phyloP scores from a whole-genome alignment of 2,329 filamentous ascomycete genomes.

The Pyrenophora graminea region DNA sequence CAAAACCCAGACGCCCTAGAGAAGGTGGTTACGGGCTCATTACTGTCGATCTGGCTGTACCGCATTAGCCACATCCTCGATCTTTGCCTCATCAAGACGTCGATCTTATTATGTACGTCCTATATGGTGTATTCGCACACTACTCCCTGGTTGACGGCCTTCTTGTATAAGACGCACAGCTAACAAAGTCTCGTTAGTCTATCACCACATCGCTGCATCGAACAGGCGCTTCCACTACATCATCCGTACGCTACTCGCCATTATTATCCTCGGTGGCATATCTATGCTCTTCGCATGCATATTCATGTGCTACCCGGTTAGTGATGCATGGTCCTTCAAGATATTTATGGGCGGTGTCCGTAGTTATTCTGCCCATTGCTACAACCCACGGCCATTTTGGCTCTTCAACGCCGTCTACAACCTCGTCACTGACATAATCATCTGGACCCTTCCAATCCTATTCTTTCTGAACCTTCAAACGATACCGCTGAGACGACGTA shows the following conservation, averaged over 20 bases:
- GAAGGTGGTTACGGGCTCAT: slow-evolving; percentile 12
- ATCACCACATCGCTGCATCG: slow-evolving; percentile 35
- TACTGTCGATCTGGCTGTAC: slow-evolving; percentile 36
- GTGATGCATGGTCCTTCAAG: slow-evolving; percentile 32
- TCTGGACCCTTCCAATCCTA: slow-evolving; percentile 51
- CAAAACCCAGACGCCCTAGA: slow-evolving; percentile 9
- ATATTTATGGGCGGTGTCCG: slow-evolving; percentile 25
- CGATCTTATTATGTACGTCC: slow-evolving; percentile 33
- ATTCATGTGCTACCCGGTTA: slow-evolving; percentile 33
- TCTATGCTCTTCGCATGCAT: slow-evolving; percentile 36
- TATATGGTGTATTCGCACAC: too few species aligned
- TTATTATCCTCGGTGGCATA: slow-evolving; percentile 28
- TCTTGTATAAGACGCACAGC: neutral
- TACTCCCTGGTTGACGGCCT: too few species aligned
- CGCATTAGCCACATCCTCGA: slow-evolving; percentile 36
- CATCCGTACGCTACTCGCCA: slow-evolving; percentile 26
- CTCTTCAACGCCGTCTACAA: slow-evolving; percentile 48
- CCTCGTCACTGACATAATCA: slow-evolving; percentile 48
- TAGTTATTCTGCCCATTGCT: slow-evolving; percentile 25
- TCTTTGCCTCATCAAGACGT: slow-evolving; percentile 38
- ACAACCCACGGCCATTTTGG: slow-evolving; percentile 34
- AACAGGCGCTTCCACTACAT: slow-evolving; percentile 32
- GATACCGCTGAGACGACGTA: slow-evolving; percentile 53
- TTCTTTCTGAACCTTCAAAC: slow-evolving; percentile 51
- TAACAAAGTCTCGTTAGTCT: slow-evolving; percentile 23